Percentiles rank a stretch among this genome's conserved stretches.
phyloP scores from a whole-genome alignment of 495 filamentous ascomycete species.

The Penicillium salamii region DNA sequence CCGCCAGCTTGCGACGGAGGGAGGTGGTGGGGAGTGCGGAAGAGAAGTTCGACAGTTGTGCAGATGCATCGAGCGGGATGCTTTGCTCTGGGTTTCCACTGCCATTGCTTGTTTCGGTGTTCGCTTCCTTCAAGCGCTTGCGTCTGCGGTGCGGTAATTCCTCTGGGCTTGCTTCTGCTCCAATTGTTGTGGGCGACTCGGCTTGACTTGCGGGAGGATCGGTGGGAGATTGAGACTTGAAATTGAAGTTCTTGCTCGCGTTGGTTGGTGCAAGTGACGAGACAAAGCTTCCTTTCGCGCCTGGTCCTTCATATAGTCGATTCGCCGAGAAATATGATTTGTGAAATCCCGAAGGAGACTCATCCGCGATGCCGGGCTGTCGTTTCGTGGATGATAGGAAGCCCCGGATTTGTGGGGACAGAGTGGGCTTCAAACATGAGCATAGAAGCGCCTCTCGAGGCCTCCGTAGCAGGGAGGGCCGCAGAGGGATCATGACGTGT shows the following conservation, averaged over 20 bases:
- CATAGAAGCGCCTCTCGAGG: slow-evolving; percentile 34
- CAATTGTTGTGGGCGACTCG: slow-evolving; percentile 15
- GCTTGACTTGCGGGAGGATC: slow-evolving; percentile 1
- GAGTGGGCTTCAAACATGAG: too few species aligned
- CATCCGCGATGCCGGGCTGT: slow-evolving; percentile 27
- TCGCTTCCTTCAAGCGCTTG: slow-evolving; percentile 47
- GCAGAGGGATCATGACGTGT: slow-evolving; percentile 44
- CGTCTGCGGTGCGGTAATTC: slow-evolving; percentile 51
- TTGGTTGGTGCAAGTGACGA: slow-evolving; percentile 29
- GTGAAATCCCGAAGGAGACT: slow-evolving; percentile 27
- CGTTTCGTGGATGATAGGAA: slow-evolving; percentile 35
- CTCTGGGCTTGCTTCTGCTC: slow-evolving; percentile 18
- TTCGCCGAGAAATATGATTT: slow-evolving; percentile 45
- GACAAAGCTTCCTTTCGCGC: slow-evolving; percentile 22
- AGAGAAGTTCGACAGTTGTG: slow-evolving; percentile 70
- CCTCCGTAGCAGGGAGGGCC: slow-evolving; percentile 36
- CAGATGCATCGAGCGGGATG: slow-evolving; percentile 81
- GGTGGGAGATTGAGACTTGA: slow-evolving; percentile 7
- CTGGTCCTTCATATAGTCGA: slow-evolving; percentile 17
- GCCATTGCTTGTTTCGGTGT: slow-evolving; percentile 21
- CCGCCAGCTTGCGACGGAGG: slow-evolving; percentile 71
- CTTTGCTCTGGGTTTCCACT: slow-evolving; percentile 26
- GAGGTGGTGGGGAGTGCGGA: slow-evolving; percentile 66
- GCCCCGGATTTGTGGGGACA: slow-evolving; percentile 28
- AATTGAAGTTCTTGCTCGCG: slow-evolving; percentile 12